phyloP scores from a whole-genome alignment of 768 basidiomycete genomes.

The Dictyophora rubrovolvata region DNA sequence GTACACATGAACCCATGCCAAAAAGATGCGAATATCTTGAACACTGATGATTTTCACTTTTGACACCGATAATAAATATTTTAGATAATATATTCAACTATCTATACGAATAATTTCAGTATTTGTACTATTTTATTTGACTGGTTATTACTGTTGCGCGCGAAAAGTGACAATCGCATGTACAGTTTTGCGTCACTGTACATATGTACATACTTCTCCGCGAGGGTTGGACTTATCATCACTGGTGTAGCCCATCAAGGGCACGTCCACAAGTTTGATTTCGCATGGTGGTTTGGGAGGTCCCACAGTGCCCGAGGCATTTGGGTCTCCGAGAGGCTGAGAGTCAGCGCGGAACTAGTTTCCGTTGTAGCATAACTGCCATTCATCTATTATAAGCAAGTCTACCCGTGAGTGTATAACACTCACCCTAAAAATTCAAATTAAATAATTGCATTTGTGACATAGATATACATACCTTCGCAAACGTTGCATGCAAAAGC shows the following conservation, averaged over 20 bases:
- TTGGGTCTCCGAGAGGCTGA: slow-evolving; percentile 51
- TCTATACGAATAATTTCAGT: too few relatives aligned
- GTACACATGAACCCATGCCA: too few relatives aligned
- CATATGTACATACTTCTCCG: slow-evolving; percentile 76
- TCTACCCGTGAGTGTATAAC: background rate
- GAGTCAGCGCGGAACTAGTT: slow-evolving; percentile 54
- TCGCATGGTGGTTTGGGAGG: slow-evolving; percentile 66
- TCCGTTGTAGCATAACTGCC: slow-evolving; percentile 83
- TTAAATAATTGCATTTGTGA: background rate
- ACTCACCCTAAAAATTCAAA: background rate
- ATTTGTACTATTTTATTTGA: slow-evolving; percentile 45
- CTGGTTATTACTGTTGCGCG: background rate
- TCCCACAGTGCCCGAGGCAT: slow-evolving; percentile 71
- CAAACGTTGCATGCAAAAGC: slow-evolving; percentile 61
- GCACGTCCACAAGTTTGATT: slow-evolving; percentile 84
- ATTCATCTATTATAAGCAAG: background rate
- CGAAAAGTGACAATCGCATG: slow-evolving; percentile 56
- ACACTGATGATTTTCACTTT: too few relatives aligned
- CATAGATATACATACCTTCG: slow-evolving; percentile 48
- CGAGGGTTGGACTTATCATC: slow-evolving; percentile 86
- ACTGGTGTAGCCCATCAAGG: slow-evolving; percentile 77
- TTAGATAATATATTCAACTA: too few relatives aligned
- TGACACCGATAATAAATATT: too few relatives aligned
- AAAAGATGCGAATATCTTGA: too few relatives aligned
- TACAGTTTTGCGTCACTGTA: slow-evolving; percentile 56